phyloP scores from a whole-genome alignment of 2,329 filamentous ascomycete species.

The Botryotinia calthae region DNA sequence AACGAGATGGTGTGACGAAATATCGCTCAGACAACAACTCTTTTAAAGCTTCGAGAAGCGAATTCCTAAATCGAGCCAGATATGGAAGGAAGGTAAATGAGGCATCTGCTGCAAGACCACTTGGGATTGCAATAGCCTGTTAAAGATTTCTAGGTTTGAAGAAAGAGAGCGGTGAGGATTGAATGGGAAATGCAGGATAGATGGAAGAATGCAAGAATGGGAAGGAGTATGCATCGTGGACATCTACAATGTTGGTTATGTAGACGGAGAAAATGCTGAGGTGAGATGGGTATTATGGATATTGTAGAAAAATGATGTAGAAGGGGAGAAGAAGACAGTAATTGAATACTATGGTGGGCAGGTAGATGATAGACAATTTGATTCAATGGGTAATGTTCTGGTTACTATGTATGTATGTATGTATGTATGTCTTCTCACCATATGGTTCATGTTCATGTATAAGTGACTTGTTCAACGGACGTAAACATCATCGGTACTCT shows the following conservation, averaged over 20 bases:
- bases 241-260: neutral
- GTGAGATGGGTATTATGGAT: neutral
- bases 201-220: neutral
- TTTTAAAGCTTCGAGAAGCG: neutral
- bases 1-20: neutral
- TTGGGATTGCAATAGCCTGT: neutral
- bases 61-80: neutral
- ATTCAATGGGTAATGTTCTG: neutral
- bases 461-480: neutral
- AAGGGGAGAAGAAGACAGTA: neutral
- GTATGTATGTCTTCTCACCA: neutral
- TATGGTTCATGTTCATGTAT: neutral
- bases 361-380: neutral
- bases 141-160: neutral
- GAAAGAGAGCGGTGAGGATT: neutral
- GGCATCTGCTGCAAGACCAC: conserved; percentile 6
- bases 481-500: neutral
- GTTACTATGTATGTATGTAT: neutral
- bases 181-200: neutral
- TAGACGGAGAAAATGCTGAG: neutral
- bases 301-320: neutral
- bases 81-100: neutral
- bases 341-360: neutral
- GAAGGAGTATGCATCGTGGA: neutral
- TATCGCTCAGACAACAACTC: neutral